phyloP scores from a whole-genome alignment of 192 early-diverging fungal species.

The Dispira simplex region DNA sequence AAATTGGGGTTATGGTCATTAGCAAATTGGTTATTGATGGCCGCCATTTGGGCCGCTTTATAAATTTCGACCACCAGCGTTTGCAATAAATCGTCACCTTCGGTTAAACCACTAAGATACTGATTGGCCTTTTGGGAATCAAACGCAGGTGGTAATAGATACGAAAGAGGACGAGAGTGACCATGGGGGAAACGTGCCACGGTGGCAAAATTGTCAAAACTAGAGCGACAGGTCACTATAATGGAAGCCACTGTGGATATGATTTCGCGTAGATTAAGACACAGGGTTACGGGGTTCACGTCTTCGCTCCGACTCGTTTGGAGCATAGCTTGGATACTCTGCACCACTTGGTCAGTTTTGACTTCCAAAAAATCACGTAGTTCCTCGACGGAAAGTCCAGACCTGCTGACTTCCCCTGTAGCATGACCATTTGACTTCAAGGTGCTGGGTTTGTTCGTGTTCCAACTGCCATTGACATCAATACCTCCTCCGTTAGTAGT shows the following conservation, averaged over 20 bases:
- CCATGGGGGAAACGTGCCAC: slow-evolving; percentile 14
- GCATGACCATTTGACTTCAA: too few relatives aligned
- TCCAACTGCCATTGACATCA: too few relatives aligned
- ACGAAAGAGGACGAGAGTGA: neutral
- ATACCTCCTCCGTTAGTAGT: too few relatives aligned
- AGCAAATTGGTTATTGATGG: slow-evolving; percentile 16
- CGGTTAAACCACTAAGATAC: slow-evolving; percentile 21
- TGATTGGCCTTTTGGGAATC: slow-evolving; percentile 15
- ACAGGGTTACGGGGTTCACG: slow-evolving; percentile 22
- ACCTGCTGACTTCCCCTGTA: too few relatives aligned
- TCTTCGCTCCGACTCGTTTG: slow-evolving; percentile 20
- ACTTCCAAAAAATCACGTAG: slow-evolving; percentile 19
- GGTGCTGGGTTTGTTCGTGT: too few relatives aligned
- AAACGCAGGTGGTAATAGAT: slow-evolving; percentile 15
- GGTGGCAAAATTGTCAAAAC: slow-evolving; percentile 18
- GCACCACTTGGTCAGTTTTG: slow-evolving; percentile 27
- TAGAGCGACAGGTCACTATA: slow-evolving; percentile 18
- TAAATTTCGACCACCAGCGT: slow-evolving; percentile 30
- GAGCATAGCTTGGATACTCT: slow-evolving; percentile 26
- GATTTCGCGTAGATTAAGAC: slow-evolving; percentile 4
- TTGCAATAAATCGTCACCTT: slow-evolving; percentile 26
- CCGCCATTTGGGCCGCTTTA: slow-evolving; percentile 26
- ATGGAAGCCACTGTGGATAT: slow-evolving; percentile 20
- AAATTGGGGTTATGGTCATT: neutral
- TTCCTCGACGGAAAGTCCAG: neutral